These are phyloP conservation scores for Penicillium tannophilum DNA, from an alignment of 495 filamentous ascomycete genomes.

Conservation along the genomic window DNA sequence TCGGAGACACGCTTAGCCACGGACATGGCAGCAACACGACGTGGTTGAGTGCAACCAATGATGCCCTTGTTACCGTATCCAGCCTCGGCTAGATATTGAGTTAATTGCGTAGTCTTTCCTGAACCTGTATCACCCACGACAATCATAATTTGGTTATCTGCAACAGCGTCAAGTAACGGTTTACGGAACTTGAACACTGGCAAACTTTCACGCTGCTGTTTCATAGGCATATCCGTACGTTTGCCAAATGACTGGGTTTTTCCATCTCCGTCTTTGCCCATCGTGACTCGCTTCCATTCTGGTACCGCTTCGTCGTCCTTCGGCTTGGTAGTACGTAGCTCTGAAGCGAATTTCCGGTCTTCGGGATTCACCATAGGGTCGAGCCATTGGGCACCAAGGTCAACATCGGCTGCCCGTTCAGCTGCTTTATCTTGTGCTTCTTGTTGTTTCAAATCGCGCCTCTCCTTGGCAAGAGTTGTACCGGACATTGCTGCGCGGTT, in stretches of 20 bases:
- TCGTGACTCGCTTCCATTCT: conserved; percentile 88
- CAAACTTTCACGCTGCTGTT: conserved; percentile 87
- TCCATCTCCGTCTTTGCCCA: conserved; percentile 41
- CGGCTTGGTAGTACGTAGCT: conserved; percentile 65
- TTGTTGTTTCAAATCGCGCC: conserved; percentile 84
- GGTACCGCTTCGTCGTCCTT: conserved; percentile 70
- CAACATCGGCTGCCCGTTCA: conserved; percentile 75
- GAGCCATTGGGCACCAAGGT: conserved; percentile 91
- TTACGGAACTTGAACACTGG: conserved; percentile 90
- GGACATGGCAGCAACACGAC: conserved; percentile 95
- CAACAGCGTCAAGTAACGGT: conserved; percentile 84
- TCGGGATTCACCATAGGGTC: conserved; percentile 92
- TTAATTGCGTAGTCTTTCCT: conserved; percentile 96
- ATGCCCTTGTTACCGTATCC: conserved; percentile 88
- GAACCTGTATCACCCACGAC: conserved; percentile 97
- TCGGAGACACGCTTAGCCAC: conserved; percentile 96
- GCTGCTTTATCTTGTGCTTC: conserved; percentile 83
- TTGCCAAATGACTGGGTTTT: conserved; percentile 84
- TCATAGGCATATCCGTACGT: conserved; percentile 89
- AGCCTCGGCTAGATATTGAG: conserved; percentile 91
- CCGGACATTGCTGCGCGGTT: conserved; percentile 95
- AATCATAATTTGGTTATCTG: conserved; percentile 87
- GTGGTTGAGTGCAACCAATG: conserved; percentile 96
- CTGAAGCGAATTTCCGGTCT: conserved; percentile 82
- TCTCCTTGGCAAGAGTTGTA: conserved; percentile 84